Conservation (phyloP, 495 filamentous ascomycete genomes). For the Penicillium chermesinum region DNA sequence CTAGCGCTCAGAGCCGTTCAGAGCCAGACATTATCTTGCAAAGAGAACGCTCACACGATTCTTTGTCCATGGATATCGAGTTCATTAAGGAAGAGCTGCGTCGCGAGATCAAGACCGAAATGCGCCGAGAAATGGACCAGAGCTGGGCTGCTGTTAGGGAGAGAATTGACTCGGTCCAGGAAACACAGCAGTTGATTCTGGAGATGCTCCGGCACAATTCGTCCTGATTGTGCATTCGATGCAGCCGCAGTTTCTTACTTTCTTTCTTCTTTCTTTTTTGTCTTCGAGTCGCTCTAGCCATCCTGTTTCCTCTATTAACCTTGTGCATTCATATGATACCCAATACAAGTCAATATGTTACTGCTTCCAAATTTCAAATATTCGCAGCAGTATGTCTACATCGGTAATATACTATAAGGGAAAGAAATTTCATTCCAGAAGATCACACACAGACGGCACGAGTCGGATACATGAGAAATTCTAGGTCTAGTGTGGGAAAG, state of each 20-base stretch:
- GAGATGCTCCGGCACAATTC: conserved; percentile 43
- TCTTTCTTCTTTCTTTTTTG: neutral
- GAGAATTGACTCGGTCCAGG: conserved; percentile 38
- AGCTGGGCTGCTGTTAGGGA: conserved; percentile 31
- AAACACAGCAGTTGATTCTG: conserved; percentile 43
- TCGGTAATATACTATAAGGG: too few relatives aligned
- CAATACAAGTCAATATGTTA: too few relatives aligned
- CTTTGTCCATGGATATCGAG: conserved; percentile 6
- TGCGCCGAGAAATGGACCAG: conserved; percentile 30
- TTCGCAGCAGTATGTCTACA: too few relatives aligned
- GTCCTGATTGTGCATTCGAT: conserved; percentile 11
- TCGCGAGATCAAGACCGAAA: conserved; percentile 28
- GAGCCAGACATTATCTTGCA: neutral
- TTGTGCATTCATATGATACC: too few relatives aligned
- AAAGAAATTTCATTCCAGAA: too few relatives aligned
- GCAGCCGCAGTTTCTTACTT: neutral
- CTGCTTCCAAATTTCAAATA: too few relatives aligned
- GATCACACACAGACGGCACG: too few relatives aligned
- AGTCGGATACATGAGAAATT: too few relatives aligned
- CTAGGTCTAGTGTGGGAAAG: too few relatives aligned
- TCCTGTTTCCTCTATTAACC: too few relatives aligned
- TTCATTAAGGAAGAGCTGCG: conserved; percentile 37
- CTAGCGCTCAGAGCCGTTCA: conserved; percentile 2
- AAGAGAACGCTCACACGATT: neutral
- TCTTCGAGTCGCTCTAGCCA: too few relatives aligned